Evolutionary conservation across 2,329 filamentous ascomycete genomes (phyloP).

Genomic region (Aspergillus fructus): DNA sequence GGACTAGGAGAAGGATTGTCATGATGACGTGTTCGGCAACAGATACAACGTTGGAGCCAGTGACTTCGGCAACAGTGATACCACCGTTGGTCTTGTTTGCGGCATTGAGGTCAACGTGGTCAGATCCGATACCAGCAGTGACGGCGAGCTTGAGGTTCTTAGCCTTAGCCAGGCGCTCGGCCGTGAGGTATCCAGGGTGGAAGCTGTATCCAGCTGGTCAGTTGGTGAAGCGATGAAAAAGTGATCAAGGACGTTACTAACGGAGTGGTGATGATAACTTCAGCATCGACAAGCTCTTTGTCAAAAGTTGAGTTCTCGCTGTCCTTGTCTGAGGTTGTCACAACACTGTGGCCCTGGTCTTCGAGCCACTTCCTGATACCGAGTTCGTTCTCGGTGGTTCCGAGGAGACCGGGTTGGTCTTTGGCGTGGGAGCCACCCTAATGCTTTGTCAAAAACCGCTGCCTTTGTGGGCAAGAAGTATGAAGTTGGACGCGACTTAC

Average conservation of each 20-base stretch:
- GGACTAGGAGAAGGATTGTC: constrained; percentile 93
- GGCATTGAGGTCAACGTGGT: constrained; percentile 95
- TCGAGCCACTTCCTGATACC: constrained; percentile 97
- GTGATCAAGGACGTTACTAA: constrained; percentile 44
- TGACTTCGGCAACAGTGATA: constrained; percentile 95
- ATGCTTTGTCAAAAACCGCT: constrained; percentile 10
- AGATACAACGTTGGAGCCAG: constrained; percentile 96
- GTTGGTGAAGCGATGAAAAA: neutral
- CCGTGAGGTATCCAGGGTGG: constrained; percentile 96
- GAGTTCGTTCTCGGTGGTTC: constrained; percentile 97
- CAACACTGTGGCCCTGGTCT: constrained; percentile 90
- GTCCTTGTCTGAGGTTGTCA: constrained; percentile 98
- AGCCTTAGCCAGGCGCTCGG: constrained; percentile 92
- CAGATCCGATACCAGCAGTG: constrained; percentile 96
- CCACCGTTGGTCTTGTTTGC: constrained; percentile 99
- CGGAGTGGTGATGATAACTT: constrained; percentile 99
- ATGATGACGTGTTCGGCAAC: constrained; percentile 99
- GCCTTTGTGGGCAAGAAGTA: neutral
- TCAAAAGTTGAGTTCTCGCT: constrained; percentile 90
- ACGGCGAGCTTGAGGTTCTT: constrained; percentile 98
- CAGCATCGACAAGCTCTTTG: constrained; percentile 91
- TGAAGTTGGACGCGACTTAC: constrained; percentile 50
- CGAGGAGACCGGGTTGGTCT: constrained; percentile 83
- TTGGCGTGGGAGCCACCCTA: constrained; percentile 79
- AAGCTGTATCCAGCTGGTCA: constrained; percentile 60